phyloP scores from a whole-genome alignment of 75 land plant genomes.

The Cunninghamia lanceolata region DNA sequence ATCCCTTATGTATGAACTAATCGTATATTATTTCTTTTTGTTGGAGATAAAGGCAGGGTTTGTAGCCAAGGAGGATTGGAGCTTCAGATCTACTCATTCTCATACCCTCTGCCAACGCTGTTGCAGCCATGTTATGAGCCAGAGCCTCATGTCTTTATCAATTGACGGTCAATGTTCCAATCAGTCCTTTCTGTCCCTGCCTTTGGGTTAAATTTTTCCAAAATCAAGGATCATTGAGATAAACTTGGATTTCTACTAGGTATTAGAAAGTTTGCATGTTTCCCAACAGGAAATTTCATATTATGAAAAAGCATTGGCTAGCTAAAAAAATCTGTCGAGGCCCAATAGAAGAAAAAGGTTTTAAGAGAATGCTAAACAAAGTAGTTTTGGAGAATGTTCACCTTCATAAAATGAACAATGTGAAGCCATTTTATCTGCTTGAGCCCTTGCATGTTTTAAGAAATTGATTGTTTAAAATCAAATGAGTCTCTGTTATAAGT shows the following conservation, averaged over 20 bases:
- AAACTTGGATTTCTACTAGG: neutral
- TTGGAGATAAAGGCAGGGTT: neutral
- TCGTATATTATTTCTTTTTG: neutral
- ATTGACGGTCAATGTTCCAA: neutral
- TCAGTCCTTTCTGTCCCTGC: neutral
- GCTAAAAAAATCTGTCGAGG: neutral
- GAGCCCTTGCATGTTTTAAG: neutral
- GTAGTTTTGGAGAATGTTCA: neutral
- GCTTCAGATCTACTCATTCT: neutral
- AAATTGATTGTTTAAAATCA: neutral
- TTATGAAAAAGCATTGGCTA: neutral
- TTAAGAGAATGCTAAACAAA: too few species aligned
- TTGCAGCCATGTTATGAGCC: conserved; percentile 7
- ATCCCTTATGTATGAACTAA: neutral
- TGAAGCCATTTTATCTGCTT: neutral
- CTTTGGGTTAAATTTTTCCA: neutral
- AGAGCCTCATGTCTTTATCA: neutral
- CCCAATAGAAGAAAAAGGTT: neutral
- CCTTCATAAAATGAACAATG: neutral
- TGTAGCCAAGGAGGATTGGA: neutral
- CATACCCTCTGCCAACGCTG: neutral
- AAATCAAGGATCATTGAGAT: neutral
- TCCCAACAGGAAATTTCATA: neutral
- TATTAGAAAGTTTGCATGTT: neutral
- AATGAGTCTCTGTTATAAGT: neutral